Evolutionary conservation across 2,329 filamentous ascomycete genomes (phyloP), one percentile per base, ranked within the genome.

Genomic region (Trematosphaeria pertusa): DNA sequence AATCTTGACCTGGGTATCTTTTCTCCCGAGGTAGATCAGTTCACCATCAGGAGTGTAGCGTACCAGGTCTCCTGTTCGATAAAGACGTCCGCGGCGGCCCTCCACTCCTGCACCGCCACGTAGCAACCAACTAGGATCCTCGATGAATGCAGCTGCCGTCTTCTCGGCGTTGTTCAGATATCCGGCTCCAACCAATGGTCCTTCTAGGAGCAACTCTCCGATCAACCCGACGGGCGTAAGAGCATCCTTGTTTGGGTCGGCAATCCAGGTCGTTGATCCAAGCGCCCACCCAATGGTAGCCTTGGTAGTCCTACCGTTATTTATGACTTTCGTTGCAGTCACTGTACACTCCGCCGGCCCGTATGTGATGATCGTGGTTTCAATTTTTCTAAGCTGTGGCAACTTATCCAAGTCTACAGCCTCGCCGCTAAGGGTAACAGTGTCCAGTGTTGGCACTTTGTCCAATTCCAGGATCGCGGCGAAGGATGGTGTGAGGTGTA

Each of bases 151-250:
- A 7, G 49, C 39, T 2, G 42, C 30, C 5, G 52, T 59, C 35
- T 58, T 61, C 35, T 48, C 28, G 11, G 53, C 45, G 22, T 60
- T 52, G 17, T 58, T 50, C 5, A 61, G 15, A 21, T 59, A 61
- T 26, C 54, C 56, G 20, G 55, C 54, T 9, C 61, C 64, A 3
- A 74, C 49, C 17, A 63, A 78, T 0, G 77, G 77, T 0, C 81
- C 81, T 50, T 84, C 81, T 17, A 86, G 76, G 5, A 83, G 73
- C 2, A 86, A 70, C 58, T 86, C 82, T 9, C 58, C 61, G 8
- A 55, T 49, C 22, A 32, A 38, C 14, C 52, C 50, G 18, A 54
- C 24, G 2, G 45, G 42, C 18, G 63, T 49, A 10, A 47, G 31
- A 4, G 17, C 8, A 15, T 47, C 17, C 15, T 47, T 33, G 15